phyloP scores from a whole-genome alignment of 495 filamentous ascomycete genomes.

The Hypoxylon perforatum region DNA sequence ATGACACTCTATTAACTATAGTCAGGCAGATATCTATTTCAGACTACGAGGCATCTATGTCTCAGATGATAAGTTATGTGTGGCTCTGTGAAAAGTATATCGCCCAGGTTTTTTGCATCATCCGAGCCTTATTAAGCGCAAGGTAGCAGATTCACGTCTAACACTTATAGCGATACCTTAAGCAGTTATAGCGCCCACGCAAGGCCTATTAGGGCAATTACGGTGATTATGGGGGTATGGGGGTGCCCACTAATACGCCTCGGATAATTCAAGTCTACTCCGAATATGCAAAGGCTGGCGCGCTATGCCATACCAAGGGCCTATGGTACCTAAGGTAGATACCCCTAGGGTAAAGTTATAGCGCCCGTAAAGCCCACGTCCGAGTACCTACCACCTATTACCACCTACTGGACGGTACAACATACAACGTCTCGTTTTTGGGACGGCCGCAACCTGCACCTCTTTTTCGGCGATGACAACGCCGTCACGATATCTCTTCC shows the following conservation, averaged over 20 bases:
- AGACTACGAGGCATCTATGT: no score
- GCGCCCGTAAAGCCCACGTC: conserved; percentile 4
- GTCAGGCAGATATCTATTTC: no score
- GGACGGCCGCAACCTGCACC: conserved; percentile 26
- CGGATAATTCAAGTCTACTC: conserved; percentile 37
- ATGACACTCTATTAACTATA: no score
- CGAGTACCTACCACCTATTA: neutral
- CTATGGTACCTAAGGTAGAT: neutral
- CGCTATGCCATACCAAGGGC: conserved; percentile 17
- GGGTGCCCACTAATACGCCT: conserved; percentile 7
- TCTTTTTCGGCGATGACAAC: conserved; percentile 36
- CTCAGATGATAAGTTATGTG: no score
- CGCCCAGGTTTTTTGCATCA: no score
- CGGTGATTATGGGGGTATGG: no score
- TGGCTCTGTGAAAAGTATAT: no score
- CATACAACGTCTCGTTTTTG: conserved; percentile 17
- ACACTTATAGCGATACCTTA: no score
- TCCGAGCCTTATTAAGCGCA: no score
- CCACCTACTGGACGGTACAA: neutral
- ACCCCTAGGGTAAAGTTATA: neutral
- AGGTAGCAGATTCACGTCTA: no score
- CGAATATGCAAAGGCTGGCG: conserved; percentile 34
- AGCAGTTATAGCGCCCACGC: conserved; percentile 4
- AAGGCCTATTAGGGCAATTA: conserved; percentile 17
- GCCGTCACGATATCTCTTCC: conserved; percentile 33